Evolutionary conservation across 1,284 basidiomycete genomes (phyloP).

Genomic region (Cutaneotrichosporon sp.): DNA sequence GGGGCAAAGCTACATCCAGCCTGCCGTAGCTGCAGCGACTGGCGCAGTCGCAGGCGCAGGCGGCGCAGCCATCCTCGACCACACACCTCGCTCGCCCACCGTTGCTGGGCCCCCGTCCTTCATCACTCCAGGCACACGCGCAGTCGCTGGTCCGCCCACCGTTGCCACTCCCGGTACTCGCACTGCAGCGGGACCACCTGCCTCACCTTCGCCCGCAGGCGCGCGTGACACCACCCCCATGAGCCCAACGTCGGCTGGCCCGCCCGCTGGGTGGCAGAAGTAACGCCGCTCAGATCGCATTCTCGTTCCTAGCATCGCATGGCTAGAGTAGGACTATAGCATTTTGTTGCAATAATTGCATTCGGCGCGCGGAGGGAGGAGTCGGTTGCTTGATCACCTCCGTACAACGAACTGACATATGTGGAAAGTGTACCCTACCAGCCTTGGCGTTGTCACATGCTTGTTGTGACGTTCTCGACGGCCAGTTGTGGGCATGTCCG

Average conservation of each 20-base stretch:
- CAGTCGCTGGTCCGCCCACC: not conserved
- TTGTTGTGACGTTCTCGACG: not conserved
- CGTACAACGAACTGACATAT: too few species aligned
- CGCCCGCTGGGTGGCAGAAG: conserved; percentile 11
- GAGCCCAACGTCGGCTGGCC: conserved; percentile 10
- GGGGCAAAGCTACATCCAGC: not conserved
- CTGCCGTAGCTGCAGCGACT: not conserved
- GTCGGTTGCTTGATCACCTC: too few species aligned
- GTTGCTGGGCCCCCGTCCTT: conserved; percentile 4
- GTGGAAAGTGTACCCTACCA: not conserved
- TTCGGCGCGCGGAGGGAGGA: not conserved
- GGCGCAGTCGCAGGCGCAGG: conserved; percentile 3
- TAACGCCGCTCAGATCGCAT: not conserved
- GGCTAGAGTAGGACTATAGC: conserved; percentile 1
- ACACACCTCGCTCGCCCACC: conserved; percentile 3
- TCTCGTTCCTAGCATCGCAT: conserved; percentile 1
- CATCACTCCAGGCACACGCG: not conserved
- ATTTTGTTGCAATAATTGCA: conserved; percentile 4
- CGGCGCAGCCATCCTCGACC: not conserved
- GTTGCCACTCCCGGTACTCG: not conserved
- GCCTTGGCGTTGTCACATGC: not conserved
- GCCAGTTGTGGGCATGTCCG: not conserved
- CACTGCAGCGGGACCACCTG: not conserved
- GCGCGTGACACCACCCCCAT: not conserved
- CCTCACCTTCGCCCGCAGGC: not conserved